Evolutionary conservation across 495 filamentous ascomycete species (phyloP).

Genomic region (Penicillium ochrochloron): DNA sequence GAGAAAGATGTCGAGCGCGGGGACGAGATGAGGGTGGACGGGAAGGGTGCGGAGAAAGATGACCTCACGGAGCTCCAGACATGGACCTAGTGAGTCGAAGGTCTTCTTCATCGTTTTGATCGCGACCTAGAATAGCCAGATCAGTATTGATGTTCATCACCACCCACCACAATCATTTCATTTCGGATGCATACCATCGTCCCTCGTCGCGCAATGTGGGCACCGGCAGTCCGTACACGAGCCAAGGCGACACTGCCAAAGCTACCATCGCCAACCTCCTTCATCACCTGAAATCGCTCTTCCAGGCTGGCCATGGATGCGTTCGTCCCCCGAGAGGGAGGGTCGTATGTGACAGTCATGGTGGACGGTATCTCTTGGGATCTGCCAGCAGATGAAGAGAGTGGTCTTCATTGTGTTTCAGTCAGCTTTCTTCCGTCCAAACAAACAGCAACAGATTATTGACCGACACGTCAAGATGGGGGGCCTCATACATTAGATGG

Average conservation of each 20-base stretch:
- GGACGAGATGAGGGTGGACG: slow-evolving; percentile 86
- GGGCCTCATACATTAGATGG: slow-evolving; percentile 20
- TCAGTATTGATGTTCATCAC: neutral
- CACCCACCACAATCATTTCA: neutral
- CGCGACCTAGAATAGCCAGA: slow-evolving; percentile 67
- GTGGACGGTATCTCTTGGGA: slow-evolving; percentile 38
- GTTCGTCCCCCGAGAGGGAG: slow-evolving; percentile 59
- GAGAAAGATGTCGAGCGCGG: slow-evolving; percentile 97
- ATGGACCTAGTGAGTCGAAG: slow-evolving; percentile 88
- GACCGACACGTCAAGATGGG: neutral
- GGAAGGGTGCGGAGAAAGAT: slow-evolving; percentile 93
- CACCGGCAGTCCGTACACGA: slow-evolving; percentile 85
- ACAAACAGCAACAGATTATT: neutral
- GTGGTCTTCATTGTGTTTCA: slow-evolving; percentile 20
- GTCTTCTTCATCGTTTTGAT: slow-evolving; percentile 99
- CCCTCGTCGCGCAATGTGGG: slow-evolving; percentile 84
- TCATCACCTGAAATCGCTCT: slow-evolving; percentile 94
- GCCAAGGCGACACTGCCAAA: slow-evolving; percentile 96
- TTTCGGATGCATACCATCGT: slow-evolving; percentile 71
- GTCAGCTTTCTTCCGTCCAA: slow-evolving; percentile 21
- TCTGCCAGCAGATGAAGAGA: slow-evolving; percentile 54
- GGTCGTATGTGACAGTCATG: slow-evolving; percentile 73
- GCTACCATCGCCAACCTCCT: slow-evolving; percentile 98
- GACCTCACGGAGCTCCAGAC: slow-evolving; percentile 92
- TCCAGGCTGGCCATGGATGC: slow-evolving; percentile 62